Percentiles rank a stretch among this genome's conserved stretches.
phyloP scores from a whole-genome alignment of 371 early-diverging fungal genomes.

The Mortierella sp. region DNA sequence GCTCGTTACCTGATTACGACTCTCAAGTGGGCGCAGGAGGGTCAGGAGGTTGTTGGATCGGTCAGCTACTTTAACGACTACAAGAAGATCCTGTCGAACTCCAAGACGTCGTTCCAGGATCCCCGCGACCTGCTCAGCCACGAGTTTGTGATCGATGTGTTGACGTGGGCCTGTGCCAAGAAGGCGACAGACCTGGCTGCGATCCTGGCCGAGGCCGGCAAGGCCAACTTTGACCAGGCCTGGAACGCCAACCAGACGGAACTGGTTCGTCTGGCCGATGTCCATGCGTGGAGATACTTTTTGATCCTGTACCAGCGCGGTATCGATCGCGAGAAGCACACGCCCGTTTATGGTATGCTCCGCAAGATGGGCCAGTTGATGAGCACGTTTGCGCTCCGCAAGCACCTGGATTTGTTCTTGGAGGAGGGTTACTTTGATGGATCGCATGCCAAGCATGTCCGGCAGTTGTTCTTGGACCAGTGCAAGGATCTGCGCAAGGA shows the following conservation, averaged over 20 bases:
- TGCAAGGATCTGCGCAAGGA: constrained; percentile 70
- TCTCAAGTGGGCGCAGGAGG: constrained; percentile 50
- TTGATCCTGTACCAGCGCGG: constrained; percentile 44
- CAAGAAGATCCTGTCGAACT: constrained; percentile 36
- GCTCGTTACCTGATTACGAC: constrained; percentile 63
- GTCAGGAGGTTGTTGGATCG: constrained; percentile 50
- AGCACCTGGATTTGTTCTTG: constrained; percentile 64
- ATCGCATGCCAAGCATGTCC: constrained; percentile 61
- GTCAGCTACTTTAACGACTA: constrained; percentile 58
- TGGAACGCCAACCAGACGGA: constrained; percentile 62
- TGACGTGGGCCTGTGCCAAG: constrained; percentile 55
- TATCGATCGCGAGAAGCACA: constrained; percentile 43
- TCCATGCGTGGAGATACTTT: constrained; percentile 55
- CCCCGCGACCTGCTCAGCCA: constrained; percentile 55
- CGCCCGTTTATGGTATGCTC: constrained; percentile 41
- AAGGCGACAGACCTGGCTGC: constrained; percentile 38
- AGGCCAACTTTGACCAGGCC: constrained; percentile 42
- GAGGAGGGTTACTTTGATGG: constrained; percentile 67
- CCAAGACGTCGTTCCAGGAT: constrained; percentile 49
- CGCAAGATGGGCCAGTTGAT: constrained; percentile 52
- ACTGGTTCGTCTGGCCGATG: constrained; percentile 58
- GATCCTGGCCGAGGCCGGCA: constrained; percentile 28
- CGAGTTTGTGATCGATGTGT: constrained; percentile 48
- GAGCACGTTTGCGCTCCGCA: constrained; percentile 56
- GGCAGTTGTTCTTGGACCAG: constrained; percentile 61